A percentile compares a stretch with the other conserved stretches of the same genome.
Evolutionary conservation across 1,284 basidiomycete genomes (phyloP).

Genomic region (Naganishia albida): DNA sequence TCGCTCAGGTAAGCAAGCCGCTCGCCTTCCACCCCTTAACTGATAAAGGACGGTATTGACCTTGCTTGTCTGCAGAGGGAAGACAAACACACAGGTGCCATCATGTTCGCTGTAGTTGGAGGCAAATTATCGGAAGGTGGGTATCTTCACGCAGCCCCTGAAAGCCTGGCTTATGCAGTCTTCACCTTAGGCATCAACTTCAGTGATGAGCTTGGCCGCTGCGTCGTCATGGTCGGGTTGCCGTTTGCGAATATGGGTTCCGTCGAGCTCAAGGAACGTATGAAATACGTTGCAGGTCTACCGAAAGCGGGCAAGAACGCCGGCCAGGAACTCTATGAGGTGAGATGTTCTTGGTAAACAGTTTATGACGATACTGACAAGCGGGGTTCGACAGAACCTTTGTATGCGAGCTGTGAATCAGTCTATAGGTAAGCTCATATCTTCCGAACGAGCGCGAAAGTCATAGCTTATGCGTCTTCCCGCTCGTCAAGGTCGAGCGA

Average conservation of each 20-base stretch:
- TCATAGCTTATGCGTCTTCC: neutral
- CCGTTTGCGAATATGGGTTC: slow-evolving; percentile 93
- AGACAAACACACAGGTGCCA: slow-evolving; percentile 62
- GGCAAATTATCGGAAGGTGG: slow-evolving; percentile 91
- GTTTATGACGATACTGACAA: neutral
- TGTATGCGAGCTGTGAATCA: slow-evolving; percentile 98
- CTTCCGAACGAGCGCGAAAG: neutral
- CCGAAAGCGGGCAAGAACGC: slow-evolving; percentile 65
- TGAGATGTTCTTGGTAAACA: slow-evolving; percentile 16
- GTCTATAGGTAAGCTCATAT: slow-evolving; percentile 72
- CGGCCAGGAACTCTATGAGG: slow-evolving; percentile 76
- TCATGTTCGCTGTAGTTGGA: slow-evolving; percentile 90
- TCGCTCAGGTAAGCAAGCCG: slow-evolving; percentile 44
- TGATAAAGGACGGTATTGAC: neutral
- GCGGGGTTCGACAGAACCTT: slow-evolving; percentile 64
- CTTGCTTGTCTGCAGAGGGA: slow-evolving; percentile 24
- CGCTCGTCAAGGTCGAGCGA: slow-evolving; percentile 70
- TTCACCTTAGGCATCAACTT: slow-evolving; percentile 74
- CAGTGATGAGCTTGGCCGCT: slow-evolving; percentile 81
- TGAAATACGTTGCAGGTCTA: slow-evolving; percentile 70
- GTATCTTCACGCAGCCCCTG: neutral
- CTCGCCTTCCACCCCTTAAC: neutral
- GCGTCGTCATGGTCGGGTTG: slow-evolving; percentile 84
- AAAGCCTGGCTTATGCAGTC: neutral
- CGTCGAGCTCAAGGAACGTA: slow-evolving; percentile 83